Percentiles rank a stretch among this genome's conserved stretches.
Conservation (phyloP, 2,329 filamentous ascomycete species). For the Fusarium nisikadoi region DNA sequence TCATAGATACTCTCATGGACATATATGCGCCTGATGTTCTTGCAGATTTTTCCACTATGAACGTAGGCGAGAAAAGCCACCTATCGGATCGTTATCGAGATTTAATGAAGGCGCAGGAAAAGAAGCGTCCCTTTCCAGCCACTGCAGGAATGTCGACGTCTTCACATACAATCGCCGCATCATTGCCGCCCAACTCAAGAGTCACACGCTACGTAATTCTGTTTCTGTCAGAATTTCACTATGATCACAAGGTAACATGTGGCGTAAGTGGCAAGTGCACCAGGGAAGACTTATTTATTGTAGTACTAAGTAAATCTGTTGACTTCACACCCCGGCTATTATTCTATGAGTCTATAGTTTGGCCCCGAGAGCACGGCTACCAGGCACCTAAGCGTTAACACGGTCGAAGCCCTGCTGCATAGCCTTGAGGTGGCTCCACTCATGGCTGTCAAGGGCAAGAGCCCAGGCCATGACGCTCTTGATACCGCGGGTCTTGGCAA, state of each 20-base stretch:
- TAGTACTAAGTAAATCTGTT: neutral
- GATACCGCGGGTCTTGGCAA: slow-evolving; percentile 51
- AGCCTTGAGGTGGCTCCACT: slow-evolving; percentile 56
- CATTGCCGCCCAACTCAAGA: slow-evolving; percentile 59
- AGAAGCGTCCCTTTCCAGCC: neutral
- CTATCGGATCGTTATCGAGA: fast-evolving
- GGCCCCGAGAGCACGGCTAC: neutral
- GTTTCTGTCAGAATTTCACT: no score
- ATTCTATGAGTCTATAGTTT: neutral
- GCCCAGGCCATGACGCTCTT: slow-evolving; percentile 66
- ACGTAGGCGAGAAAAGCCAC: neutral
- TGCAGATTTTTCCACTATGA: neutral
- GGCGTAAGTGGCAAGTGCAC: neutral
- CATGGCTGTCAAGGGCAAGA: slow-evolving; percentile 59
- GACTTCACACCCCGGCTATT: neutral
- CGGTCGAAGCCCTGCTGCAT: slow-evolving; percentile 48
- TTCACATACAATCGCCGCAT: neutral
- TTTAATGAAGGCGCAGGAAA: no score
- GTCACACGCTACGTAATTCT: slow-evolving; percentile 59
- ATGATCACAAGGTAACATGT: no score
- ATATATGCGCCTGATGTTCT: slow-evolving; percentile 7
- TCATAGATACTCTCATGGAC: neutral
- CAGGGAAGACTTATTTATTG: neutral
- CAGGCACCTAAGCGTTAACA: neutral
- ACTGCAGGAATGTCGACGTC: slow-evolving; percentile 4